Evolutionary conservation across 2,329 filamentous ascomycete species (phyloP).

Genomic region (Talaromyces amestolkiae): DNA sequence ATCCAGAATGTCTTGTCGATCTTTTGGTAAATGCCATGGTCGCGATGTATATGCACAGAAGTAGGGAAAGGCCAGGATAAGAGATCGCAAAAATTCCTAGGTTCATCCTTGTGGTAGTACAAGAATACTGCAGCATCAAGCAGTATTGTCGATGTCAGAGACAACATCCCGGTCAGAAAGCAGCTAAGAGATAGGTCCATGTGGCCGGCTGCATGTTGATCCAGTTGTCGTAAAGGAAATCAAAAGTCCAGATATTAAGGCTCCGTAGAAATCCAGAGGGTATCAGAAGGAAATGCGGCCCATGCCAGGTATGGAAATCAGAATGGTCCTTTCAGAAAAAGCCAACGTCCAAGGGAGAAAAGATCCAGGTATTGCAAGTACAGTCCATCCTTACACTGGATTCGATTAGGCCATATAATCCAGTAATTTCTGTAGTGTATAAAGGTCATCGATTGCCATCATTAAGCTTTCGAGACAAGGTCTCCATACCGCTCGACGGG

Average conservation of each 20-base stretch:
- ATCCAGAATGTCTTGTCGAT: background rate
- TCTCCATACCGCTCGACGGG: conserved; percentile 35
- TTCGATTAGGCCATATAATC: conserved; percentile 13
- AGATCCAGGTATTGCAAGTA: conserved; percentile 9
- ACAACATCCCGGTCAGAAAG: background rate
- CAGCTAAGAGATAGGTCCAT: background rate
- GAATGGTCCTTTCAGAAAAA: background rate
- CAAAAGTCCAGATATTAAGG: conserved; percentile 6
- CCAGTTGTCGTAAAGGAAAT: background rate
- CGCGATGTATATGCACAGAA: background rate
- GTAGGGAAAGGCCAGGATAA: background rate
- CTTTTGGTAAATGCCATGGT: background rate
- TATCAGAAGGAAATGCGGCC: conserved; percentile 13
- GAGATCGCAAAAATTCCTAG: background rate
- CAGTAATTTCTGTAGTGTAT: conserved; percentile 7
- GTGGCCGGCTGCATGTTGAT: background rate
- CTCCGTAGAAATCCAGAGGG: conserved; percentile 9
- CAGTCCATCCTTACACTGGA: conserved; percentile 15
- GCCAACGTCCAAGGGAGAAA: background rate
- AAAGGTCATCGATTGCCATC: conserved; percentile 20
- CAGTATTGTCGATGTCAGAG: background rate
- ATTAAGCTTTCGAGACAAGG: conserved; percentile 30
- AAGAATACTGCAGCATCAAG: conserved; percentile 15
- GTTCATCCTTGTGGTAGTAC: background rate
- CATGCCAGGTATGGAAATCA: background rate